Base-by-base conservation (phyloP, 2,329 filamentous ascomycete genomes). In the Xylaria polymorpha region DNA sequence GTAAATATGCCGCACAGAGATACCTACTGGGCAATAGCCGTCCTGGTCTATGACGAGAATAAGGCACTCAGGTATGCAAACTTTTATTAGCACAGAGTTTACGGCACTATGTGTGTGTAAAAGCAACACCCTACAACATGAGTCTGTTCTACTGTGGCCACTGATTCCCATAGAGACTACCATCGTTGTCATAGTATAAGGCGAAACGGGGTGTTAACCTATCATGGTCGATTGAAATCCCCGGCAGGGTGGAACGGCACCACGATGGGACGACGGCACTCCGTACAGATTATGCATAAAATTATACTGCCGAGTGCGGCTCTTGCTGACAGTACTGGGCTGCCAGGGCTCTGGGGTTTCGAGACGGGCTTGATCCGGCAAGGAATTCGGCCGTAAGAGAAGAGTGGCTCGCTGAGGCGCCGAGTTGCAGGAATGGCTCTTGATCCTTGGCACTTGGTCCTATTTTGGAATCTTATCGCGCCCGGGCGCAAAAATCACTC, bases 291-390 rank as follows among this genome's bases (percentile, higher is more conserved):
- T 10, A 44, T 50, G 29, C 32, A 61, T 29, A 39, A n/a, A 61
- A 48, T 48, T 39, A 25, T 4, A 39, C 25, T 48, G 9, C 44
- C 29, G n/a, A 48, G 15, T 48, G 57, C 43, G 58, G 58, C 58
- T 50, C 58, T 20, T 32, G 41, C 32, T 48, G 25, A 15, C 29
- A 37, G 10, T 43, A 3, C 37, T 14, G 2, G 2, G n/a, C 25
- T 29, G 4, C 25, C 12, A 29, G 35, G 7, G 10, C 10, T 37
- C 35, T 44, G 6, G 18, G 7, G 18, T 3, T 48, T 48, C 9
- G 20, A 48, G n/a, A 48, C 8, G 43, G 43, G 5, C 2, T 18
- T 43, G 39, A 43, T 41, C 20, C 43, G 43, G 43, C 43, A 2
- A 44, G 18, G 43, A 44, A 32, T 32, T 51, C 48, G 48, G 25